A percentile compares a stretch with the other conserved stretches of the same genome.
Evolutionary conservation across 2,329 filamentous ascomycete genomes (phyloP).

Genomic region (Plenodomus tracheiphilus): DNA sequence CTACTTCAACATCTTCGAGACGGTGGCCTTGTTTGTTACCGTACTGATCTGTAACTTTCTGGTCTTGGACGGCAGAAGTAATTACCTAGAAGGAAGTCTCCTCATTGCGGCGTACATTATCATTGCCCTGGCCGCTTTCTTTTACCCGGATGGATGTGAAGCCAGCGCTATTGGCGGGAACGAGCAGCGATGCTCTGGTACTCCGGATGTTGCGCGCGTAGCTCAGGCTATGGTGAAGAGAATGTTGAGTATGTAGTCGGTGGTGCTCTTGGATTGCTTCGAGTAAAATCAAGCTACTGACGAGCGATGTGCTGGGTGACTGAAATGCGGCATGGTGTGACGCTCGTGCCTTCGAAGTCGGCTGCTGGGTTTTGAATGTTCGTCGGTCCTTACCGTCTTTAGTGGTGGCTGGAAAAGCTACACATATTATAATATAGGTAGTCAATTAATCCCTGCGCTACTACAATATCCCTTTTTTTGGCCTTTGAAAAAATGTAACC

Average conservation of each 20-base stretch:
- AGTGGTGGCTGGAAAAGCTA: too few relatives aligned
- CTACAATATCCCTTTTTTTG: too few relatives aligned
- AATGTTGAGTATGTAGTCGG: conserved; percentile 17
- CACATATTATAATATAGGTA: too few relatives aligned
- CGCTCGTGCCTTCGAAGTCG: too few relatives aligned
- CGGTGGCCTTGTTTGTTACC: conserved; percentile 76
- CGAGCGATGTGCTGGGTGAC: not conserved
- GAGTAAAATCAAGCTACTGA: conserved; percentile 1
- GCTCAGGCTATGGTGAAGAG: conserved; percentile 21
- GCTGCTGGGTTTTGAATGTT: too few relatives aligned
- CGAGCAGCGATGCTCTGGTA: conserved; percentile 20
- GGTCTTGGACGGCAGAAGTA: conserved; percentile 79
- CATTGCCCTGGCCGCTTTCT: conserved; percentile 64
- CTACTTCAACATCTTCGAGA: conserved; percentile 65
- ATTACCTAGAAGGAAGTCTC: conserved; percentile 78
- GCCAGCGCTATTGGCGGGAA: conserved; percentile 51
- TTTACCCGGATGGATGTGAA: conserved; percentile 50
- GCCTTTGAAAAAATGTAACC: too few relatives aligned
- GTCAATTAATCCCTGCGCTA: too few relatives aligned
- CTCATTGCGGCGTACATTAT: conserved; percentile 79
- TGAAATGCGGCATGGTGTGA: too few relatives aligned
- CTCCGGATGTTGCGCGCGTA: conserved; percentile 6
- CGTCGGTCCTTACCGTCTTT: too few relatives aligned
- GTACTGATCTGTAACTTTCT: conserved; percentile 86
- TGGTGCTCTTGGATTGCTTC: not conserved